phyloP scores from a whole-genome alignment of 1,139 yeast species.

The Pichia sp. region DNA sequence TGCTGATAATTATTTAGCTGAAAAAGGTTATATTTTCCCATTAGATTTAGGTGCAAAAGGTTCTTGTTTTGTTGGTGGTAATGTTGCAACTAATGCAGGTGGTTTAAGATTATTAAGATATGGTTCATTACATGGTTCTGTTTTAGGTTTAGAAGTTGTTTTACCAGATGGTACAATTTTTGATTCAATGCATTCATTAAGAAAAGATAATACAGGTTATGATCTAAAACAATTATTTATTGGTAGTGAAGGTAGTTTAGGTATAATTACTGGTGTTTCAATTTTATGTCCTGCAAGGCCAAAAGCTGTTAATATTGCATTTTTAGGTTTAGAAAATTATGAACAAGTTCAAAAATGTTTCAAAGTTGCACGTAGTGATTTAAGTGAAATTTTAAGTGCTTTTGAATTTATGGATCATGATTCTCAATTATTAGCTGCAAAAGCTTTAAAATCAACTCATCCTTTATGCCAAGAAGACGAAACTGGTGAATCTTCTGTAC shows the following conservation, averaged over 20 bases:
- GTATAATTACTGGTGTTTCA: constrained; percentile 85
- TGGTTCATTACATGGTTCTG: constrained; percentile 90
- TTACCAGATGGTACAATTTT: constrained; percentile 82
- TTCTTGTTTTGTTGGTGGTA: constrained; percentile 94
- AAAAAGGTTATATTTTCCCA: constrained; percentile 85
- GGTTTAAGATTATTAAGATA: constrained; percentile 83
- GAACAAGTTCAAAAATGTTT: constrained; percentile 80
- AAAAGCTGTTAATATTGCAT: constrained; percentile 79
- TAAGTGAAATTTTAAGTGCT: constrained; percentile 84
- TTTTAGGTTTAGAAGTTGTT: constrained; percentile 86
- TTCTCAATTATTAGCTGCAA: constrained; percentile 61
- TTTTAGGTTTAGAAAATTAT: constrained; percentile 74
- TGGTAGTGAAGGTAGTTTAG: constrained; percentile 91
- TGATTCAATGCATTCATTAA: constrained; percentile 71
- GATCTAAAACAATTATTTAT: constrained; percentile 88
- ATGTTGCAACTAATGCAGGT: constrained; percentile 95
- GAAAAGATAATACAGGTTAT: constrained; percentile 93
- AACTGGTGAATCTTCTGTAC: constrained; percentile 27
- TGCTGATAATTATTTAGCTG: constrained; percentile 76
- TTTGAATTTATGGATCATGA: constrained; percentile 90
- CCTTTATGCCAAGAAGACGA: constrained; percentile 61
- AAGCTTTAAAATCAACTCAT: constrained; percentile 45
- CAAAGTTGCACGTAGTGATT: constrained; percentile 68
- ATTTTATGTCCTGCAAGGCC: constrained; percentile 92
- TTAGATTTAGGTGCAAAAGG: constrained; percentile 96